Conservation (phyloP, 768 basidiomycete species). For the Lepiota brunneoincarnata region DNA sequence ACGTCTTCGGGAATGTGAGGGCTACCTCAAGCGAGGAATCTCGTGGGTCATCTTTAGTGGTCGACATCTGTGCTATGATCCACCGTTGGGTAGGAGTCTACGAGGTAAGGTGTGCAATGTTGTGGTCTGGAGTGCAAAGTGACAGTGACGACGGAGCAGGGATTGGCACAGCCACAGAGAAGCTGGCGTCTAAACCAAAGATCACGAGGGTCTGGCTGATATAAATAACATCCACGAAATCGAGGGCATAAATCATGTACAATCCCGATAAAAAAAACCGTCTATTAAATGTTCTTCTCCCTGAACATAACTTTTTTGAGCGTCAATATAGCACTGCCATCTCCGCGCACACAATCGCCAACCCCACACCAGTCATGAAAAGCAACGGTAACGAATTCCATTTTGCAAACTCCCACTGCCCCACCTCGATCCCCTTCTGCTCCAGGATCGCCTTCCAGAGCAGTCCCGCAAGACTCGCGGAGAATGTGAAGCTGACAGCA, state of each 20-base stretch:
- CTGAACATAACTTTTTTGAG: too few species aligned
- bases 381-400: conserved; percentile 71
- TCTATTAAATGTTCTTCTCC: too few species aligned
- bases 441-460: conserved; percentile 75
- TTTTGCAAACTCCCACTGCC: conserved; percentile 59
- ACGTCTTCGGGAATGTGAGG: conserved; percentile 59
- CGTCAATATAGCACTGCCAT: conserved; percentile 53
- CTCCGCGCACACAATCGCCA: conserved; percentile 73
- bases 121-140: too few species aligned
- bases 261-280: too few species aligned
- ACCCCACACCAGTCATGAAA: conserved; percentile 62
- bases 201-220: too few species aligned
- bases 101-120: too few species aligned
- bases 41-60: conserved; percentile 58
- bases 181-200: too few species aligned
- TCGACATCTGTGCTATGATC: conserved; percentile 4
- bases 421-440: conserved; percentile 69
- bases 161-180: too few species aligned
- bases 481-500: conserved; percentile 86
- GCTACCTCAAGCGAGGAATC: conserved; percentile 59
- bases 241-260: too few species aligned
- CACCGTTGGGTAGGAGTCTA: neutral
- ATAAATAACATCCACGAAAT: too few species aligned
- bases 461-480: conserved; percentile 84
- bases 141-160: too few species aligned